Base-by-base conservation (phyloP, 2,329 filamentous ascomycete species). In the Chaetomium sp. region DNA sequence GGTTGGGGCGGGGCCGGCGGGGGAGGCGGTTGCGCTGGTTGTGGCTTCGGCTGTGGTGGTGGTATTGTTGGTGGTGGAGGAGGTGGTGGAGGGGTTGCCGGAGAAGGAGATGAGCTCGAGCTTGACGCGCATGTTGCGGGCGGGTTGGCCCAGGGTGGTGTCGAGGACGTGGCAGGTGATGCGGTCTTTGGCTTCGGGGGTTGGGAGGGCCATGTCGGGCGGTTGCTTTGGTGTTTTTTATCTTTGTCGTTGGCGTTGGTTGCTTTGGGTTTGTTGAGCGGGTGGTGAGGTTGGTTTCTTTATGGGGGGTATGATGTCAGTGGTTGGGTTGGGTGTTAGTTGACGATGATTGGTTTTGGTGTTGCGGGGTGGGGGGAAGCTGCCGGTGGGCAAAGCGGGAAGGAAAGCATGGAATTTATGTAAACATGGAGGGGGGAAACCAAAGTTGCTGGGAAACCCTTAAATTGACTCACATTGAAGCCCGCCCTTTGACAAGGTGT, bases 101-200 rank as follows among this genome's bases (percentile, higher is more conserved):
- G 66, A 57, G 53, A 65, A 57, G 9, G 68, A 63, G 56, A 53
- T 48, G 19, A 78, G 78, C 49, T 83, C 74, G 27, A 91, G 81
- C 53, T 79, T 82, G 55, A 91, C 87, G 61, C 78, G 77, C 65
- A 94, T 81, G 59, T 77, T 76, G 55, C 77, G 71, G 12, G 82
- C 89, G 27, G 89, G 89, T 55, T 79, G 79, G 66, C 89, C 89
- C 59, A 80, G 74, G n/a, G 84, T 81, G 9, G 88, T 92, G 77
- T 94, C 88, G 69, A 94, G 88, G 71, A 91, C 82, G 76, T 94
- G 89, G 76, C 88, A 92, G 70, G 89, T 92, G 67, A 94, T 92
- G 67, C 82, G 82, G 67, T 84, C 82, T 67, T 80, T 83, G 57
- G 53, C 52, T 66, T 80, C 82, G 59, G 51, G 52, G 59, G 51